Evolutionary conservation across 352 stramenopile genomes (phyloP).

Genomic region (Plasmopara halstedii): DNA sequence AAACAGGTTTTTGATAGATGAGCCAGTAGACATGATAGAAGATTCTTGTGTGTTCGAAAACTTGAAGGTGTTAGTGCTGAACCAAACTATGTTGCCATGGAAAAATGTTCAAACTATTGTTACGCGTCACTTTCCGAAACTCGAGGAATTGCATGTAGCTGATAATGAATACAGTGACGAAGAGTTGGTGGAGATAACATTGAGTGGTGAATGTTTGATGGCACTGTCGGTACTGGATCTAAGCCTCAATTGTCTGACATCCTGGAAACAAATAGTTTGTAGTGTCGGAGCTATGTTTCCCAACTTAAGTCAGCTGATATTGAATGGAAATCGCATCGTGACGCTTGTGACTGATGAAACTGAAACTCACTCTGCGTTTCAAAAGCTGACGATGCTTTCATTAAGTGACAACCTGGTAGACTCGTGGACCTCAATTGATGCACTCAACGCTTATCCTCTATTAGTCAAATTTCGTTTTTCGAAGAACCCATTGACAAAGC

Average conservation of each 20-base stretch:
- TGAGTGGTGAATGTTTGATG: conserved; percentile 15
- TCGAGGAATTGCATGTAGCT: conserved; percentile 50
- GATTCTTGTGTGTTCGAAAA: conserved; percentile 19
- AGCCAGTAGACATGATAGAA: background rate
- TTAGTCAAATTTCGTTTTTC: conserved; percentile 62
- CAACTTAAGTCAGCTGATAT: conserved; percentile 52
- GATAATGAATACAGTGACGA: conserved; percentile 46
- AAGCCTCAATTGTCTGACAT: conserved; percentile 46
- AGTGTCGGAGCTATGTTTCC: conserved; percentile 26
- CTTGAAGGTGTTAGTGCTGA: conserved; percentile 61
- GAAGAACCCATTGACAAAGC: conserved; percentile 53
- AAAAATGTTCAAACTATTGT: conserved; percentile 27
- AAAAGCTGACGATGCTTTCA: conserved; percentile 46
- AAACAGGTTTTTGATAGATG: conserved; percentile 42
- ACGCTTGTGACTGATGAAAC: conserved; percentile 25
- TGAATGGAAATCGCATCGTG: conserved; percentile 52
- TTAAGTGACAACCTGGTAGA: conserved; percentile 60
- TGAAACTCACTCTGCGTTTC: conserved; percentile 17
- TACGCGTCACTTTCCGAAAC: conserved; percentile 40
- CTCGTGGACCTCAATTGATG: conserved; percentile 70
- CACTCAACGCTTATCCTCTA: conserved; percentile 46
- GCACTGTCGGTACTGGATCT: conserved; percentile 50
- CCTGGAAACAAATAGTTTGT: conserved; percentile 39
- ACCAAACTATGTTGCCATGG: conserved; percentile 50
- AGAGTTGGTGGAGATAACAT: conserved; percentile 21